Conservation (phyloP, 306 rosid genomes). For the Phaseolus lunatus region DNA sequence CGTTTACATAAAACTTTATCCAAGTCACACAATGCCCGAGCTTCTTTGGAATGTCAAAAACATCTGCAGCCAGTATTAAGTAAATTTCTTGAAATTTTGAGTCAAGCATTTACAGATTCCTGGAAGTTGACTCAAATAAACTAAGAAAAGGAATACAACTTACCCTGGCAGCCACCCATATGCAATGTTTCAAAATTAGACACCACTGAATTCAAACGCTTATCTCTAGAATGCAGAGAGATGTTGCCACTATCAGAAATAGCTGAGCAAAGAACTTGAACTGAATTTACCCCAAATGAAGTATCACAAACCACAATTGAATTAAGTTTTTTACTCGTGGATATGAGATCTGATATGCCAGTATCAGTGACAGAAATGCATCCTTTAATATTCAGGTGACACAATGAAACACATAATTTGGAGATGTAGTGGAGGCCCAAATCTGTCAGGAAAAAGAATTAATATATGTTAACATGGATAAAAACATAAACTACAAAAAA, state of each 20-base stretch:
- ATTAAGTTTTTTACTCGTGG: conserved; percentile 56
- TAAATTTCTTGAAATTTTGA: background rate
- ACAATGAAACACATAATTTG: conserved; percentile 59
- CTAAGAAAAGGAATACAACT: conserved; percentile 42
- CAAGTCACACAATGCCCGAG: conserved; percentile 17
- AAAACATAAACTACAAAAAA: background rate
- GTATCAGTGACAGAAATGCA: conserved; percentile 73
- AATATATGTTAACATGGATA: background rate
- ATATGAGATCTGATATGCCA: conserved; percentile 69
- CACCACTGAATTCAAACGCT: conserved; percentile 53
- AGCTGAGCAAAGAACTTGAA: conserved; percentile 67
- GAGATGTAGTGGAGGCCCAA: conserved; percentile 64
- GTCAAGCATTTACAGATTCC: conserved; percentile 25
- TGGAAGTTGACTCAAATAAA: conserved; percentile 34
- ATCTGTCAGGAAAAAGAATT: conserved; percentile 57
- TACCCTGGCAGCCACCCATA: conserved; percentile 82
- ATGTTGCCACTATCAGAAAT: conserved; percentile 45
- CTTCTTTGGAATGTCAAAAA: conserved; percentile 20
- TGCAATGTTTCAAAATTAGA: conserved; percentile 72
- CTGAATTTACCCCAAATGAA: conserved; percentile 73
- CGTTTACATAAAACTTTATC: conserved; percentile 19
- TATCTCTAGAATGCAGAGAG: conserved; percentile 46
- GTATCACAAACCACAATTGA: conserved; percentile 73
- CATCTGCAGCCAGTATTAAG: conserved; percentile 7
- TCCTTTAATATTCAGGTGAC: conserved; percentile 74